These are phyloP conservation scores for Glycine tomentella DNA, from an alignment of 306 rosid species.

Conservation along the genomic window DNA sequence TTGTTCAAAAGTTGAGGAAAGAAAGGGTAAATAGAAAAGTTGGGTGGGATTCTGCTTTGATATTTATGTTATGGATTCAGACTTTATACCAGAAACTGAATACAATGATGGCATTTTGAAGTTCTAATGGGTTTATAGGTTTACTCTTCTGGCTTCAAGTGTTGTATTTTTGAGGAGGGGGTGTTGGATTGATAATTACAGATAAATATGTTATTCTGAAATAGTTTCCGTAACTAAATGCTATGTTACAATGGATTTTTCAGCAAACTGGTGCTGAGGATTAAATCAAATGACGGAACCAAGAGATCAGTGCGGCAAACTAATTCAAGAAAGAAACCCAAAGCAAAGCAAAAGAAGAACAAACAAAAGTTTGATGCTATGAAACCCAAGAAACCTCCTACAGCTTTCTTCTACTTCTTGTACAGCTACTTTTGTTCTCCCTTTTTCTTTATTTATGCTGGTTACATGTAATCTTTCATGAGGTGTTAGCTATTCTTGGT, in stretches of 20 bases:
- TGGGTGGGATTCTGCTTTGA: constrained; percentile 23
- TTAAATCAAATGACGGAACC: constrained; percentile 56
- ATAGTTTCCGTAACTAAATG: constrained; percentile 11
- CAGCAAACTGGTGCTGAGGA: constrained; percentile 68
- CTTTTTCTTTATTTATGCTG: constrained; percentile 18
- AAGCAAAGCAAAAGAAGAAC: constrained; percentile 66
- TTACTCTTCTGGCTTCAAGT: constrained; percentile 4
- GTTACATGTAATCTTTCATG: constrained; percentile 31
- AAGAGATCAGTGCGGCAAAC: constrained; percentile 45
- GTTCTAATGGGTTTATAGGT: constrained; percentile 12
- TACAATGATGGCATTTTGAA: constrained; percentile 4
- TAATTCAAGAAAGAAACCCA: constrained; percentile 57
- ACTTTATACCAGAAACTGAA: constrained; percentile 14
- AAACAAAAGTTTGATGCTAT: constrained; percentile 66
- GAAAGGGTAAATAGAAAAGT: not conserved
- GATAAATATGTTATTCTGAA: constrained; percentile 32
- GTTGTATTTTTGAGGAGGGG: not conserved
- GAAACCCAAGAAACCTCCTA: constrained; percentile 98
- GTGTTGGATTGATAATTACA: not conserved
- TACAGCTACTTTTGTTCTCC: constrained; percentile 47
- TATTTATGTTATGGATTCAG: constrained; percentile 19
- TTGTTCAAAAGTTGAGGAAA: constrained; percentile 6
- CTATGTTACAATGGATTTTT: constrained; percentile 41
- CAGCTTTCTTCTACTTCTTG: constrained; percentile 97
- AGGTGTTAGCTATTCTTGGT: constrained; percentile 23